phyloP scores from a whole-genome alignment of 139 green algal species.

The Closterium sp. region DNA sequence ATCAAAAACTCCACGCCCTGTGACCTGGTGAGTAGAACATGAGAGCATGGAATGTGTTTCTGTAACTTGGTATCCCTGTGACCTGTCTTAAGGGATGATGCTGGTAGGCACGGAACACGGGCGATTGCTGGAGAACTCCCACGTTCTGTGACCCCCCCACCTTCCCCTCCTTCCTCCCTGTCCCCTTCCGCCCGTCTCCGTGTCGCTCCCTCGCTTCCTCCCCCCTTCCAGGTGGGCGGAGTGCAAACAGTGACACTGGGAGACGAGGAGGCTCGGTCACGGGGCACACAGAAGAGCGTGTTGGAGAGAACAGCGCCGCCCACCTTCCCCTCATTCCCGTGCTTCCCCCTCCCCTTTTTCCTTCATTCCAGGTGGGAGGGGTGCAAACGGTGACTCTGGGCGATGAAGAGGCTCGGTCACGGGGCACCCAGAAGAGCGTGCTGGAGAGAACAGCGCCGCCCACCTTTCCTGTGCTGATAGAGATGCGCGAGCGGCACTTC shows the following conservation, averaged over 20 bases:
- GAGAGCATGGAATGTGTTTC: not conserved
- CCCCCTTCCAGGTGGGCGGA: slow-evolving; percentile 30
- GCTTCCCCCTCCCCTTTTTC: not conserved
- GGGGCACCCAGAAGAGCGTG: slow-evolving; percentile 93
- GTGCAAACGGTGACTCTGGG: slow-evolving; percentile 49
- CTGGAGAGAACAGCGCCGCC: slow-evolving; percentile 83
- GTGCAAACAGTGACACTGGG: slow-evolving; percentile 50
- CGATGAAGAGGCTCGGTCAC: slow-evolving; percentile 81
- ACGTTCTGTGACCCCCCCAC: not conserved
- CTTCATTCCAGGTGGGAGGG: slow-evolving; percentile 36
- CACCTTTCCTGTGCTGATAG: slow-evolving; percentile 93
- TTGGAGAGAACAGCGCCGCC: slow-evolving; percentile 82
- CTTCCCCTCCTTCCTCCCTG: too few species aligned
- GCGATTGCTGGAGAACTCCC: too few species aligned
- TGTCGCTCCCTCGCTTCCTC: too few species aligned
- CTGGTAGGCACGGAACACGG: too few species aligned
- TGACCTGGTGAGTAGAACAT: slow-evolving; percentile 71
- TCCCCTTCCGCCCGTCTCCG: too few species aligned
- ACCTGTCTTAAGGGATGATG: not conserved
- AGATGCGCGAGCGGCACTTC: slow-evolving; percentile 85
- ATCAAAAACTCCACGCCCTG: slow-evolving; percentile 91
- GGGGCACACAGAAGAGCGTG: slow-evolving; percentile 93
- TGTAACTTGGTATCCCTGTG: not conserved
- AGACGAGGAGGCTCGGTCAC: slow-evolving; percentile 81
- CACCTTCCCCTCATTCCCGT: not conserved